Evolutionary conservation across 441 rosid species (phyloP).

Genomic region (Aleurites moluccanus): DNA sequence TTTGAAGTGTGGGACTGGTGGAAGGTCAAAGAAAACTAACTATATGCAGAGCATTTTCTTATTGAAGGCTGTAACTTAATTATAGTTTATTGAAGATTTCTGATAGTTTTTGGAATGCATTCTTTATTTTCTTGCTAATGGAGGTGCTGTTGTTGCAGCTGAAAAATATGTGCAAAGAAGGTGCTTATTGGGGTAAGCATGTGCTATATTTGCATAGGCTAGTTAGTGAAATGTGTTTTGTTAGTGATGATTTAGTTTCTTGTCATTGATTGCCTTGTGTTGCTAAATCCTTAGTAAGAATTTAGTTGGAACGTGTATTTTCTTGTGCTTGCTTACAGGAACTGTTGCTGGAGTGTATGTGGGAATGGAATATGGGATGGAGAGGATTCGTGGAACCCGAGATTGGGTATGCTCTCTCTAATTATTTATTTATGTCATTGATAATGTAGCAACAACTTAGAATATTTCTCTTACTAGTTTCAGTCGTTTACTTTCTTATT

Average conservation of each 20-base stretch:
- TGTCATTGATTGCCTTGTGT: neutral
- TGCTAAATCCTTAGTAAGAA: neutral
- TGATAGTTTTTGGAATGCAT: neutral
- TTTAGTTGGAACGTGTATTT: neutral
- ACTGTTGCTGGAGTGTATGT: slow-evolving; percentile 60
- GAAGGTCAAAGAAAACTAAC: neutral
- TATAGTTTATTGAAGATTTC: neutral
- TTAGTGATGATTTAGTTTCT: neutral
- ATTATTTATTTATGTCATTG: neutral
- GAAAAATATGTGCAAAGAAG: slow-evolving; percentile 80
- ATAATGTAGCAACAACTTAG: neutral
- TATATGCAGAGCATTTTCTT: neutral
- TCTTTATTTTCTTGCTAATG: slow-evolving; percentile 4
- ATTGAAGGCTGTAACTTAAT: neutral
- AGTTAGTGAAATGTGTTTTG: neutral
- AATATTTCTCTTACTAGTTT: neutral
- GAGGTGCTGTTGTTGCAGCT: slow-evolving; percentile 40
- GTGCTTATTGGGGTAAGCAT: slow-evolving; percentile 70
- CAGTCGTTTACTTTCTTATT: neutral
- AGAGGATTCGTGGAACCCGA: slow-evolving; percentile 62
- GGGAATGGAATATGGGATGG: slow-evolving; percentile 66
- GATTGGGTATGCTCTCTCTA: slow-evolving; percentile 56
- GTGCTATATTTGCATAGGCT: neutral
- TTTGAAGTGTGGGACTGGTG: neutral
- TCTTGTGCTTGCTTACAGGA: slow-evolving; percentile 37